phyloP scores from a whole-genome alignment of 2,329 filamentous ascomycete genomes.

The Talaromyces sp. region DNA sequence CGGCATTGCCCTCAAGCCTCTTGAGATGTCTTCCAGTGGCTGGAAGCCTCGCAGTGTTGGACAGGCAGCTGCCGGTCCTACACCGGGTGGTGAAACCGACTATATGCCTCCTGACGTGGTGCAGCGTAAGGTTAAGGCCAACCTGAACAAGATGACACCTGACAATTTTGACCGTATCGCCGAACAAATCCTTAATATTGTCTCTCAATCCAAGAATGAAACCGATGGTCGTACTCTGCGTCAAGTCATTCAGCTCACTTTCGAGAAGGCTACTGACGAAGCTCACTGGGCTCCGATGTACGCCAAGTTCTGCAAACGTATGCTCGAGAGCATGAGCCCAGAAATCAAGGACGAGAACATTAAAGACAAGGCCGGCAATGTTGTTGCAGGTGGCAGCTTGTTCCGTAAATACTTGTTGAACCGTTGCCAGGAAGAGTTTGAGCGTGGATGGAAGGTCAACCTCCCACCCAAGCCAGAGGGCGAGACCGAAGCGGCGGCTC shows the following conservation, averaged over 20 bases:
- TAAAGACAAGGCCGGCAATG: constrained; percentile 78
- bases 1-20: constrained; percentile 73
- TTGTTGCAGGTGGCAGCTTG: constrained; percentile 84
- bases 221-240: constrained; percentile 87
- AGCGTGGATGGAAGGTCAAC: constrained; percentile 92
- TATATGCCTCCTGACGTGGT: constrained; percentile 86
- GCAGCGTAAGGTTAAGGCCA: constrained; percentile 97
- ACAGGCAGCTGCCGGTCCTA: constrained; percentile 39
- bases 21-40: constrained; percentile 65
- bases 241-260: constrained; percentile 97
- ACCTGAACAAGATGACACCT: constrained; percentile 99
- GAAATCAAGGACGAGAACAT: constrained; percentile 96
- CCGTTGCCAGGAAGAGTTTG: constrained; percentile 97
- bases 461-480: constrained; percentile 73
- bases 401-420: constrained; percentile 99
- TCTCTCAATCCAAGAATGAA: constrained; percentile 92
- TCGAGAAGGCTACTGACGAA: constrained; percentile 98
- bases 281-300: constrained; percentile 99
- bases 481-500: constrained; percentile 63
- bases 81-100: constrained; percentile 46
- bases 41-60: constrained; percentile 82
- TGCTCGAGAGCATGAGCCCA: constrained; percentile 90
- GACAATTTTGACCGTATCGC: constrained; percentile 98
- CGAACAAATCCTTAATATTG: constrained; percentile 86
- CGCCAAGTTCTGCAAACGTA: constrained; percentile 94